Conservation (phyloP, 495 filamentous ascomycete species). For the Aspergillus wentii region DNA sequence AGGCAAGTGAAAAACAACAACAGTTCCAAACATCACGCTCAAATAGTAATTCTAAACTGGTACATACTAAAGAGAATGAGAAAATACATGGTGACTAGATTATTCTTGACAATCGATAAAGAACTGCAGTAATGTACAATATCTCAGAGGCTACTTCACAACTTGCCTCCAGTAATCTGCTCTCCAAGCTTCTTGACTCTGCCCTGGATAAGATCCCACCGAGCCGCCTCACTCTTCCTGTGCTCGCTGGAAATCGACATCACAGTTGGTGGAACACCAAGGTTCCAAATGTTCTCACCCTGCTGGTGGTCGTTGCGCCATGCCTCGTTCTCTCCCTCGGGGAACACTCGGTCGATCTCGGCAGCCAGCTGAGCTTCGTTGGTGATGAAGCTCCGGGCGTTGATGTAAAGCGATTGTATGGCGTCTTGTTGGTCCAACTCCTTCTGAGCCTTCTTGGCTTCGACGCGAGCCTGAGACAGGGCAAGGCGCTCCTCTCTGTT, state of each 20-base stretch:
- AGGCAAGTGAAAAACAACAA: too few species aligned
- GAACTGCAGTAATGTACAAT: constrained; percentile 17
- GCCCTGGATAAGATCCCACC: constrained; percentile 45
- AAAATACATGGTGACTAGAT: too few species aligned
- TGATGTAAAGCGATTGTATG: constrained; percentile 60
- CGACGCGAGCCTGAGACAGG: constrained; percentile 33
- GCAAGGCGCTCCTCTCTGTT: constrained; percentile 41
- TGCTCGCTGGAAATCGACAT: constrained; percentile 28
- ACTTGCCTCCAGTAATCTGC: constrained; percentile 65
- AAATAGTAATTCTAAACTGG: too few species aligned
- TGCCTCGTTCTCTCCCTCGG: constrained; percentile 41
- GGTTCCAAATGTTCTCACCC: constrained; percentile 55
- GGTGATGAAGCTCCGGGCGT: constrained; percentile 60
- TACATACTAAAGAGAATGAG: too few species aligned
- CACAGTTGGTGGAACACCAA: constrained; percentile 48
- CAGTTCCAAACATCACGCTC: too few species aligned
- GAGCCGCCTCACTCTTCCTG: constrained; percentile 25
- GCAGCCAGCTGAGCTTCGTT: constrained; percentile 55
- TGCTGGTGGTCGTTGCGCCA: constrained; percentile 39
- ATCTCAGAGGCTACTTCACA: constrained; percentile 27
- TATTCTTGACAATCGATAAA: too few species aligned
- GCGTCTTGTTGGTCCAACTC: constrained; percentile 35
- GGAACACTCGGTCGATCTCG: constrained; percentile 58
- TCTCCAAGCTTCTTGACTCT: constrained; percentile 63
- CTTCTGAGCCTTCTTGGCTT: constrained; percentile 31